Base-by-base conservation (phyloP, 2,329 filamentous ascomycete species). In the Cercospora zeina region DNA sequence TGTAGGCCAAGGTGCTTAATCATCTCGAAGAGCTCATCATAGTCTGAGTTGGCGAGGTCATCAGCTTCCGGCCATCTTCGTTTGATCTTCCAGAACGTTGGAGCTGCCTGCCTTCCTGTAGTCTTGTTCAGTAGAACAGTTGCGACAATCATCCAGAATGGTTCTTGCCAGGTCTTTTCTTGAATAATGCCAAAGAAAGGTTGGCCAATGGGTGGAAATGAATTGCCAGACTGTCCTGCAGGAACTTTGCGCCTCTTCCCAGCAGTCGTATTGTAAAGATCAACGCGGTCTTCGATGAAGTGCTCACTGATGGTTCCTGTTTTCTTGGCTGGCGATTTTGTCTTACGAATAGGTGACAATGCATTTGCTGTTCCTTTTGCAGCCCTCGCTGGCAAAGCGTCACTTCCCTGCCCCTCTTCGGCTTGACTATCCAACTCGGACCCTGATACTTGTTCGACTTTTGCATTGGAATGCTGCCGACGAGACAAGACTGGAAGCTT, bases 111-210 rank as follows among this genome's bases (percentile, higher is more conserved):
- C 51, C 81, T 83, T 10, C 90, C 93, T 2, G 85, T 82, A 0
- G 92, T 96, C 62, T 89, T 87, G 74, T 93, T 93, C 31, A 96
- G 85, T 69, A 96, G 93, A 0, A 90, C 91, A 4, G 92, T 87
- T 11, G 89, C 91, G 31, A 96, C 81, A 1, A 96, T 83, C 1
- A 97, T 83, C 66, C 87, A 87, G 74, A 96, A 96, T 0, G 92
- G 89, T 61, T 91, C 83, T 54, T 84, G 76, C 1, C 87, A 86
- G 14, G 96, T 83, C 66, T 87, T 83, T 73, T 96, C 93, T 73
- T 97, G 93, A 37, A 96, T 86, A 1, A 97, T 82, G 0, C 92
- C 92, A 72, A 96, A 96, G 5, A 71, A 75, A 0, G 80, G 72
- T 0, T 84, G 80, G 7, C 82, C 81, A 34, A 92, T 83, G 0